Percentiles rank a stretch among this genome's conserved stretches.
phyloP scores from a whole-genome alignment of 1,139 yeast genomes.

The Geotrichum bryndzae region DNA sequence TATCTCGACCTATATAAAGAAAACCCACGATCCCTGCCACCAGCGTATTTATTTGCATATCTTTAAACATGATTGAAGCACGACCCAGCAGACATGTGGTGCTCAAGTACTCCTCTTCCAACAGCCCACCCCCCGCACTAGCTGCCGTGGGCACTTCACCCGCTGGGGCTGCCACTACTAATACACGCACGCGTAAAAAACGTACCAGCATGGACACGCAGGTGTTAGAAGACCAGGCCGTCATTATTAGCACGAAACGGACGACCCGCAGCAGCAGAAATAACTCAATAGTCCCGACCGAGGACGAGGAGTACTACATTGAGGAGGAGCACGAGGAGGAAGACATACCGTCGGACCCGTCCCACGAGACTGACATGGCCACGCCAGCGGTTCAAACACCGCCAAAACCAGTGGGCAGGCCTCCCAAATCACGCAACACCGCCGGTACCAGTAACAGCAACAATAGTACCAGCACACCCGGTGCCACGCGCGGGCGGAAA shows the following conservation, averaged over 20 bases:
- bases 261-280: conserved; percentile 3
- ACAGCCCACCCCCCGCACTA: neutral
- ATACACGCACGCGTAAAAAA: conserved; percentile 8
- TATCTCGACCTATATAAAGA: neutral
- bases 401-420: conserved; percentile 8
- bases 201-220: conserved; percentile 11
- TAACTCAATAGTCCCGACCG: conserved; percentile 1
- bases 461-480: neutral
- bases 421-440: conserved; percentile 6
- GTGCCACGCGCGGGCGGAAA: conserved; percentile 3
- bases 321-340: conserved; percentile 5
- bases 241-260: neutral
- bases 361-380: neutral
- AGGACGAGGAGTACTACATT: conserved; percentile 1
- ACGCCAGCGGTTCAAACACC: neutral
- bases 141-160: neutral
- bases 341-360: neutral
- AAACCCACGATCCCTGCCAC: neutral
- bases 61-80: neutral
- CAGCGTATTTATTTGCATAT: neutral
- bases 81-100: conserved; percentile 10
- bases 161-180: neutral
- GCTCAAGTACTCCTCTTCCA: conserved; percentile 3
- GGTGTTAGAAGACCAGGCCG: conserved; percentile 9
- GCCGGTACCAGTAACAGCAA: neutral